Base-by-base conservation (phyloP, 805 yeast genomes). In the Candida yuanshanica region DNA sequence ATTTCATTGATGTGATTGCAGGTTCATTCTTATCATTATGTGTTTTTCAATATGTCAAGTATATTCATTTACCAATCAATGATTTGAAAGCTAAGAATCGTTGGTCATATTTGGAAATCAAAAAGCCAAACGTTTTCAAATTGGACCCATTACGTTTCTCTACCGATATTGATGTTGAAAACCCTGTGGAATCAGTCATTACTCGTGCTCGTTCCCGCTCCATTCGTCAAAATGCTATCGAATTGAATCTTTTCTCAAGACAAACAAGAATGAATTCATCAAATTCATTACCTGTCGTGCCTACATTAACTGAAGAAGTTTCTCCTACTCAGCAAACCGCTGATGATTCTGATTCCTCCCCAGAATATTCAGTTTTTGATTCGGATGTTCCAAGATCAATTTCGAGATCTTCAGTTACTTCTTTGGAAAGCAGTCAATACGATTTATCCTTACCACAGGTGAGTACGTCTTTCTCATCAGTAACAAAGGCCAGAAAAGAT, bases 1-100 rank as follows among this genome's bases (percentile, higher is more conserved):
- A 91, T 62, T 93, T 93, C 57, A 79, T 91, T 45, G 98, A 91
- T 60, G 75, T 91, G 39, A 86, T 87, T 55, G 91, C 87, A n/a
- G 99, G 99, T 18, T 91, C 96, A 2, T 74, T 79, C n/a, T 69
- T 93, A 42, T 79, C 95, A 0, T 73, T 81, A 45, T 60, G 75
- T 13, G 80, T 85, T 24, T 90, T 87, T 62, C 71, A 75, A 46
- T 74, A 80, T 51, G 79, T 87, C 40, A 81, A 79, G 58, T 78
- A 81, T 54, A 75, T 70, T 16, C 77, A 72, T 49, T 66, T 90
- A 55, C 97, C 98, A 7, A 55, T 73, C 12, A 65, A 68, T 24
- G 75, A 72, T 37, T 57, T 60, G n/a, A 61, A 56, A 34, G 68
- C 72, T 42, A 81, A 75, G 52, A 81, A 86, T 55, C 75, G 91